A percentile compares a stretch with the other conserved stretches of the same genome.
Evolutionary conservation across 768 basidiomycete genomes (phyloP).

Genomic region (Amanita molliuscula): DNA sequence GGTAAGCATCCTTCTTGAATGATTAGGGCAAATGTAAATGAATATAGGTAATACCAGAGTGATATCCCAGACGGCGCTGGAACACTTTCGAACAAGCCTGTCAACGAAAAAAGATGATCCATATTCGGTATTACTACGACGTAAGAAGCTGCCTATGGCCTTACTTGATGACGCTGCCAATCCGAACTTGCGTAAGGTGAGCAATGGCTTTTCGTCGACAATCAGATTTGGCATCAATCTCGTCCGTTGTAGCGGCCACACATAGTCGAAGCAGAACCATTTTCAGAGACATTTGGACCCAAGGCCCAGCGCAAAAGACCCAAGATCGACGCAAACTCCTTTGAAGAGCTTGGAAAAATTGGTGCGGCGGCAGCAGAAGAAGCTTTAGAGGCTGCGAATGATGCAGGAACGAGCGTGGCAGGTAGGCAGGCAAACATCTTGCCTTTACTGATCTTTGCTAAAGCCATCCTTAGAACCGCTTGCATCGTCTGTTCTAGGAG

Average conservation of each 20-base stretch:
- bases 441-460: neutral
- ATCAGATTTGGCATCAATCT: neutral
- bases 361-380: conserved; percentile 46
- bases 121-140: conserved; percentile 85
- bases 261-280: conserved; percentile 94
- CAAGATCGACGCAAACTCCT: conserved; percentile 76
- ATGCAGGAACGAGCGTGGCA: conserved; percentile 29
- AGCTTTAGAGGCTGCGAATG: conserved; percentile 33
- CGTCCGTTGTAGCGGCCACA: conserved; percentile 57
- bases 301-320: conserved; percentile 93
- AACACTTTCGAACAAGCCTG: conserved; percentile 91
- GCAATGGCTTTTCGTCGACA: conserved; percentile 15
- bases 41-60: conserved; percentile 89
- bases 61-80: conserved; percentile 91
- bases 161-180: conserved; percentile 86
- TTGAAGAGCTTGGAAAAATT: conserved; percentile 78
- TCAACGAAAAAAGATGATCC: conserved; percentile 82
- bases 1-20: conserved; percentile 41
- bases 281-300: conserved; percentile 88
- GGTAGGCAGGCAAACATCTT: conserved; percentile 22
- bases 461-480: conserved; percentile 27
- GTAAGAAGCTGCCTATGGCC: conserved; percentile 97
- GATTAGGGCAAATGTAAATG: conserved; percentile 4
- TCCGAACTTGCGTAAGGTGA: conserved; percentile 65
- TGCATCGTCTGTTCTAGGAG: conserved; percentile 37